Percentiles rank a stretch among this genome's conserved stretches.
Conservation (phyloP, 192 early-diverging fungal species). For the Linnemannia elongata region DNA sequence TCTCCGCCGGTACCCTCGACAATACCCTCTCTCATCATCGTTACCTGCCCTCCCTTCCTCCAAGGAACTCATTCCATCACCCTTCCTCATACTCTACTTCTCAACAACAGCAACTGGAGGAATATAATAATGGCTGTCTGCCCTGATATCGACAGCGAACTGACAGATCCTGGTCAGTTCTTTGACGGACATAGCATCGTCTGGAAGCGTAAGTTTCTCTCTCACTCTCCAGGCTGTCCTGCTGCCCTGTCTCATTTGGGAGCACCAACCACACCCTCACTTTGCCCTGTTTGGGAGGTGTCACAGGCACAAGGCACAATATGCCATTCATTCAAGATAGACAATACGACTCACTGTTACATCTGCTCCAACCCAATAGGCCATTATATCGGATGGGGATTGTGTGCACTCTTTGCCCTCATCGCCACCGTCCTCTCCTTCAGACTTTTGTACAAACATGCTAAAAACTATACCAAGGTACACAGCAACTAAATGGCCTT, state of each 20-base stretch:
- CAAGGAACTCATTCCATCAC: too few relatives aligned
- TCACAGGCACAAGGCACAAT: not conserved
- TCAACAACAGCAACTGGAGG: not conserved
- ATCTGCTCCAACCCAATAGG: constrained; percentile 19
- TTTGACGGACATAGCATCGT: constrained; percentile 37
- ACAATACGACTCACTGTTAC: not conserved
- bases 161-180: constrained; percentile 37
- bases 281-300: not conserved
- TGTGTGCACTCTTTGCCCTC: constrained; percentile 67
- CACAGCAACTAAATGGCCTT: not conserved
- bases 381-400: constrained; percentile 73
- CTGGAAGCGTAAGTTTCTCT: constrained; percentile 44
- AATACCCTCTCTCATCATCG: not conserved
- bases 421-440: constrained; percentile 65
- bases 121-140: constrained; percentile 8
- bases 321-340: not conserved
- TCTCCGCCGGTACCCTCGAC: not conserved
- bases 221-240: not conserved
- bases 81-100: not conserved
- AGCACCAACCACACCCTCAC: not conserved
- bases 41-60: too few relatives aligned
- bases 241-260: not conserved
- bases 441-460: constrained; percentile 64
- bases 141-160: constrained; percentile 24
- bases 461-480: constrained; percentile 68